phyloP scores from a whole-genome alignment of 345 rosid species.

The Eucalyptus polybractea region DNA sequence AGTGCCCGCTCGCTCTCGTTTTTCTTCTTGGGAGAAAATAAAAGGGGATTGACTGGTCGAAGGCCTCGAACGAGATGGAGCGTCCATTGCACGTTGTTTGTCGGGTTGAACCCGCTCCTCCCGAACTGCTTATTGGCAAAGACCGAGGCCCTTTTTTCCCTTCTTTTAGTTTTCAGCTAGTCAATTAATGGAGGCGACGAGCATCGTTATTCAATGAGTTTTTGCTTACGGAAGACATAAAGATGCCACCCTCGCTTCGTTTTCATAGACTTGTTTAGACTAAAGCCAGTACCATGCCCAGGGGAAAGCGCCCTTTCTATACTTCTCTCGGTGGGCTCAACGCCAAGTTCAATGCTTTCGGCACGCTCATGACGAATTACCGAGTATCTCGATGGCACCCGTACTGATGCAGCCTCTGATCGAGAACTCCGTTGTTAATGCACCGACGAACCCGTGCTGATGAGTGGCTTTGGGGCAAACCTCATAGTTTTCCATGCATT shows the following conservation, averaged over 20 bases:
- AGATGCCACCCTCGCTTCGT: neutral
- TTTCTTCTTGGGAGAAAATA: neutral
- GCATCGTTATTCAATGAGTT: neutral
- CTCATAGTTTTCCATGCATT: neutral
- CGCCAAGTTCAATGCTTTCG: neutral
- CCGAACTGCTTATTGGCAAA: neutral
- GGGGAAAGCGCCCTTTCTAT: neutral
- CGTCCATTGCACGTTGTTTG: neutral
- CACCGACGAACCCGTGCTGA: neutral
- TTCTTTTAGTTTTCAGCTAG: neutral
- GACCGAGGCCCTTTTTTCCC: neutral
- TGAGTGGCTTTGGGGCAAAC: neutral
- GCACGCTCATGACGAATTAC: neutral
- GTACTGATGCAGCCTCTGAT: neutral
- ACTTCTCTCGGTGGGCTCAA: neutral
- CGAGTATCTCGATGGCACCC: neutral
- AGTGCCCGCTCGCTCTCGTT: neutral
- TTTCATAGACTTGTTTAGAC: neutral
- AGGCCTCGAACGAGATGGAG: neutral
- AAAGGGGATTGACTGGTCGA: neutral
- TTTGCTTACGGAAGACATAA: neutral
- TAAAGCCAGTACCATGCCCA: neutral
- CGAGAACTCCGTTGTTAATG: neutral
- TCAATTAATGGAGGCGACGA: neutral
- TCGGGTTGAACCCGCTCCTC: neutral